Evolutionary conservation across 805 yeast species (phyloP).

Genomic region (Myxozyma geophila): DNA sequence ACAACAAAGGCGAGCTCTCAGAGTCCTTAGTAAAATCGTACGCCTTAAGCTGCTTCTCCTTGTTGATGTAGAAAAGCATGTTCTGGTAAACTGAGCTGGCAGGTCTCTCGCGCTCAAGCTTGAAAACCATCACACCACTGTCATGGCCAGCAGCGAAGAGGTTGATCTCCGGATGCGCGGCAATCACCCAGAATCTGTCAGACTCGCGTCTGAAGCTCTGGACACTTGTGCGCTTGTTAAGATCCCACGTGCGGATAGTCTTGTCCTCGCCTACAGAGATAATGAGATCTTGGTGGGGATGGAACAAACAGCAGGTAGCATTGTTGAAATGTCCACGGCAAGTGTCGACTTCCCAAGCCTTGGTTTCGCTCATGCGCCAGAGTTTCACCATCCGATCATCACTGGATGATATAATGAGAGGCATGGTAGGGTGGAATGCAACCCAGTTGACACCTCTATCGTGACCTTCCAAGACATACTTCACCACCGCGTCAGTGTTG

Average conservation of each 20-base stretch:
- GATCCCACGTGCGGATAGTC: slow-evolving; percentile 95
- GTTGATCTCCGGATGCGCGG: slow-evolving; percentile 87
- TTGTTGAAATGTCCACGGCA: slow-evolving; percentile 97
- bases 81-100: slow-evolving; percentile 78
- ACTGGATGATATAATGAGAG: slow-evolving; percentile 91
- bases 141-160: slow-evolving; percentile 94
- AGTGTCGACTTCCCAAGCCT: slow-evolving; percentile 99
- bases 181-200: slow-evolving; percentile 92
- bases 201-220: slow-evolving; percentile 92
- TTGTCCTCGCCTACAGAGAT: slow-evolving; percentile 95
- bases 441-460: slow-evolving; percentile 99
- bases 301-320: slow-evolving; percentile 86
- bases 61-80: slow-evolving; percentile 73
- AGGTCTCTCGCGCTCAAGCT: slow-evolving; percentile 96
- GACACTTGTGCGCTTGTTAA: slow-evolving; percentile 89
- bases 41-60: slow-evolving; percentile 82
- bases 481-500: slow-evolving; percentile 89
- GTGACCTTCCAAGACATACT: slow-evolving; percentile 95
- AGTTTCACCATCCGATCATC: slow-evolving; percentile 94
- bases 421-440: slow-evolving; percentile 94
- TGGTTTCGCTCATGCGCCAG: slow-evolving; percentile 97
- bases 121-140: slow-evolving; percentile 96
- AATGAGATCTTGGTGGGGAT: slow-evolving; percentile 89
- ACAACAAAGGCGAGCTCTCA: slow-evolving; percentile 74
- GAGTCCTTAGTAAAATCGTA: slow-evolving; percentile 70